phyloP scores from a whole-genome alignment of 1,284 basidiomycete genomes.

The Rhodotorula sp. region DNA sequence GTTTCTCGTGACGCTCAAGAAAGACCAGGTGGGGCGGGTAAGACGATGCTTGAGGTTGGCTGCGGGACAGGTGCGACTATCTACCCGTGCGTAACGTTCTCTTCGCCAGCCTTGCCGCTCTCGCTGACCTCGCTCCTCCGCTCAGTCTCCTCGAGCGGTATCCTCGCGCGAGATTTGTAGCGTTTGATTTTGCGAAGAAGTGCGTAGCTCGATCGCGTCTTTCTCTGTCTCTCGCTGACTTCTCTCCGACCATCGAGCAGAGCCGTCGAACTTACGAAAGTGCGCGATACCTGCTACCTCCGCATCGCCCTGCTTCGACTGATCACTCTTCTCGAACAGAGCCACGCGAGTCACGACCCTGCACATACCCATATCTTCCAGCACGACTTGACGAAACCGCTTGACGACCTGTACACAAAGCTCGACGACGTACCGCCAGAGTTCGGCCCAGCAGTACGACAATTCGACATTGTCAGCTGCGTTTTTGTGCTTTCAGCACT shows the following conservation, averaged over 20 bases:
- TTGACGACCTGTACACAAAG: slow-evolving; percentile 5
- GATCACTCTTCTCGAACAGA: background rate
- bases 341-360: slow-evolving; percentile 42
- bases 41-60: slow-evolving; percentile 28
- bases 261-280: slow-evolving; percentile 34
- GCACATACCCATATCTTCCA: slow-evolving; percentile 47
- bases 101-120: background rate
- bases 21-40: slow-evolving; percentile 17
- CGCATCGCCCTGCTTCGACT: background rate
- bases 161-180: slow-evolving; percentile 22
- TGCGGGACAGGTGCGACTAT: slow-evolving; percentile 41
- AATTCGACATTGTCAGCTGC: slow-evolving; percentile 43
- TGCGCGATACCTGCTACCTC: background rate
- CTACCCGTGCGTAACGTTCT: slow-evolving; percentile 28
- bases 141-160: slow-evolving; percentile 32
- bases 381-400: slow-evolving; percentile 43
- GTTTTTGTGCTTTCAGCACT: slow-evolving; percentile 50
- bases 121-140: background rate
- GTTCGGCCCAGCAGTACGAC: slow-evolving; percentile 21
- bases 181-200: slow-evolving; percentile 37
- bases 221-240: background rate
- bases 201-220: background rate
- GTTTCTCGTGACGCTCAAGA: background rate
- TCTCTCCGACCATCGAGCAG: background rate
- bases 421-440: slow-evolving; percentile 13